phyloP scores from a whole-genome alignment of 192 early-diverging fungal species.

The Backusella tarrabulga region DNA sequence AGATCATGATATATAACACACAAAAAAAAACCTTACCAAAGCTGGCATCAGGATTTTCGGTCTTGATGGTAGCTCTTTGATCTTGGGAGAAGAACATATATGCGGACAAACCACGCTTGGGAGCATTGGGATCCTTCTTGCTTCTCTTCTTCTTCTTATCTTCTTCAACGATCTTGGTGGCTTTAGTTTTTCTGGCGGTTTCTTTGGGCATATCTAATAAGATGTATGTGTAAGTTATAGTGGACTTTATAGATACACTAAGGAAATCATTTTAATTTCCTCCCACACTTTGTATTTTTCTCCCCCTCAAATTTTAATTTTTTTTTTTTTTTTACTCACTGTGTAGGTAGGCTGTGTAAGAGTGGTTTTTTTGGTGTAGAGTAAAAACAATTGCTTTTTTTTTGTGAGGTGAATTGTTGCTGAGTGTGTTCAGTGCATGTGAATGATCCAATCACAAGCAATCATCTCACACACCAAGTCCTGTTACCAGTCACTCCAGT shows the following conservation, averaged over 20 bases:
- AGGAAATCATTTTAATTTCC: constrained; percentile 5
- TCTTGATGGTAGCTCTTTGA: constrained; percentile 72
- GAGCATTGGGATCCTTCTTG: constrained; percentile 89
- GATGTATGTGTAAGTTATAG: neutral
- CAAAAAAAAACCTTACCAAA: constrained; percentile 49
- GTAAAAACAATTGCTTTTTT: too few relatives aligned
- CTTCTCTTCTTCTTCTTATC: constrained; percentile 52
- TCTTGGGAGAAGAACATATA: constrained; percentile 92
- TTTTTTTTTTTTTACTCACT: neutral
- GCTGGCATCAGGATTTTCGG: constrained; percentile 72
- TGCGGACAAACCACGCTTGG: constrained; percentile 90
- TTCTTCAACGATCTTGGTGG: constrained; percentile 44
- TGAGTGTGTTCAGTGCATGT: neutral
- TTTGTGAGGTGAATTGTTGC: neutral
- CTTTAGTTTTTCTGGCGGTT: neutral
- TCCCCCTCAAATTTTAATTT: neutral
- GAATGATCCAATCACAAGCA: neutral
- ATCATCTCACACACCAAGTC: constrained; percentile 3
- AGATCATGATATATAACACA: neutral
- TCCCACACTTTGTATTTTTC: neutral
- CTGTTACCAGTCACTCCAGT: neutral
- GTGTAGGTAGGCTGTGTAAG: too few relatives aligned
- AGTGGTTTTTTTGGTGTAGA: too few relatives aligned
- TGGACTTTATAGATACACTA: neutral
- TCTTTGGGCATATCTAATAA: constrained; percentile 11